Evolutionary conservation across 345 rosid genomes (phyloP).

Genomic region (Physaria fendleri): DNA sequence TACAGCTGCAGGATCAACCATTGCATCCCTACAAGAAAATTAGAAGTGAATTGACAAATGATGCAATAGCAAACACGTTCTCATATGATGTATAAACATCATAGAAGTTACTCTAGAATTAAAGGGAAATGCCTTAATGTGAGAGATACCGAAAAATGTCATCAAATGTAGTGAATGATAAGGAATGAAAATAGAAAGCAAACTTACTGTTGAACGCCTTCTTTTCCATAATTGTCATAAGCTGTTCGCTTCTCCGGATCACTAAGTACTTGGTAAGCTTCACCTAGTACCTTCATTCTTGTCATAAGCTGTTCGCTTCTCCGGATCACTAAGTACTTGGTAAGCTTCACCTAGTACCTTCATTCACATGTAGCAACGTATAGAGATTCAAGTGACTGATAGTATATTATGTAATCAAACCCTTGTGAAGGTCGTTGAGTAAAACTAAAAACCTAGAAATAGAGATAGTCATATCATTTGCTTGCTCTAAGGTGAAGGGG

Average conservation of each 20-base stretch:
- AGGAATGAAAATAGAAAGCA: neutral
- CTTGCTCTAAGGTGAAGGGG: neutral
- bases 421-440: neutral
- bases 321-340: conserved; percentile 87
- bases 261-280: conserved; percentile 88
- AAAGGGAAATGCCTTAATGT: neutral
- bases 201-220: conserved; percentile 71
- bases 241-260: conserved; percentile 84
- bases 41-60: neutral
- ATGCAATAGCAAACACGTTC: neutral
- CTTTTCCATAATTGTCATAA: conserved; percentile 83
- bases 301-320: conserved; percentile 79
- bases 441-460: conserved; percentile 1
- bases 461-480: neutral
- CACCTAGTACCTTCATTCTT: conserved; percentile 75
- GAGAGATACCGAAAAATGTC: neutral
- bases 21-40: conserved; percentile 50
- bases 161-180: neutral
- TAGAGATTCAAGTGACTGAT: neutral
- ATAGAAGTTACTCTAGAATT: neutral
- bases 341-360: conserved; percentile 92
- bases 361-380: conserved; percentile 14
- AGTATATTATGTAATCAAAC: conserved; percentile 5
- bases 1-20: conserved; percentile 86
- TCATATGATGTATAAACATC: neutral